These are phyloP conservation scores for Xylaria curta DNA, from an alignment of 495 filamentous ascomycete genomes.

Conservation along the genomic window DNA sequence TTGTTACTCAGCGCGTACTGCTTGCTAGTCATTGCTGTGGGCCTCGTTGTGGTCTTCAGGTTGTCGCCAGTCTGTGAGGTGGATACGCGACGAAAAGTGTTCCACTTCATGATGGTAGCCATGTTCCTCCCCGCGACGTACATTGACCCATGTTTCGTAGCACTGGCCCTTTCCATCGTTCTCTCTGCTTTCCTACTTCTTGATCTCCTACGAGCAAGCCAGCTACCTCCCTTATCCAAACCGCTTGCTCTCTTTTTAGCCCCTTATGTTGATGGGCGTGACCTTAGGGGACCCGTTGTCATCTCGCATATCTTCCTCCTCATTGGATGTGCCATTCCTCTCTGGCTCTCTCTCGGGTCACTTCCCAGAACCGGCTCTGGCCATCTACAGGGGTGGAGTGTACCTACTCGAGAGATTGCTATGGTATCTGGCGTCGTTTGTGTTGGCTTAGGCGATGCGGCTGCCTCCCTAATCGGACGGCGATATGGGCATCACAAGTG, in stretches of 20 bases:
- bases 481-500: slow-evolving; percentile 87
- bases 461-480: slow-evolving; percentile 90
- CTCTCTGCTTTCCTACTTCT: slow-evolving; percentile 84
- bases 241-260: slow-evolving; percentile 84
- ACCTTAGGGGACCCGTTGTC: slow-evolving; percentile 91
- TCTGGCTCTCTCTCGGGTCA: slow-evolving; percentile 86
- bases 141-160: slow-evolving; percentile 82
- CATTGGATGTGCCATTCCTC: slow-evolving; percentile 91
- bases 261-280: slow-evolving; percentile 93
- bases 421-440: slow-evolving; percentile 93
- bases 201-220: slow-evolving; percentile 86
- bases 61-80: slow-evolving; percentile 78
- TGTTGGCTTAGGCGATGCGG: slow-evolving; percentile 94
- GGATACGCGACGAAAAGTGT: slow-evolving; percentile 97
- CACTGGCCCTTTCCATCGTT: slow-evolving; percentile 75
- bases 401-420: slow-evolving; percentile 71
- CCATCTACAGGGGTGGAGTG: slow-evolving; percentile 74
- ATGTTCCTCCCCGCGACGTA: slow-evolving; percentile 90
- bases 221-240: slow-evolving; percentile 85
- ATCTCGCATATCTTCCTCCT: slow-evolving; percentile 95
- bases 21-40: slow-evolving; percentile 67
- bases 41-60: slow-evolving; percentile 73
- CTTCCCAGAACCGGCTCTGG: slow-evolving; percentile 58
- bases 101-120: slow-evolving; percentile 96
- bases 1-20: slow-evolving; percentile 79